Percentiles rank a stretch among this genome's conserved stretches.
Evolutionary conservation across 257 asterid species (phyloP).

Genomic region (Ocimum tenuiflorum): DNA sequence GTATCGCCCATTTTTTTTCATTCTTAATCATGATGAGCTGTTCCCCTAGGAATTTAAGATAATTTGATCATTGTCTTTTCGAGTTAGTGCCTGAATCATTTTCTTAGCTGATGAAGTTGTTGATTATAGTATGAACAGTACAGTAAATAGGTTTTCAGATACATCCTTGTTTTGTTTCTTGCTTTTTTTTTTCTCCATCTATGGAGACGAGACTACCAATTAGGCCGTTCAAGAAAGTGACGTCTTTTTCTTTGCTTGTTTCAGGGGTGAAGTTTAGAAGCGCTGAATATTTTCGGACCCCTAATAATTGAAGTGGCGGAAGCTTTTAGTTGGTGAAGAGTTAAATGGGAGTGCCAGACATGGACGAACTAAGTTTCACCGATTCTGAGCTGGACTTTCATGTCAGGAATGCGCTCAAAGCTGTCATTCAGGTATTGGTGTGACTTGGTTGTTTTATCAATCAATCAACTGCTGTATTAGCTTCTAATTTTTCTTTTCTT

Average conservation of each 20-base stretch:
- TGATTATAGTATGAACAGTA: no score
- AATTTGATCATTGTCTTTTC: no score
- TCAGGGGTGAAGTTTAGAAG: slow-evolving; percentile 16
- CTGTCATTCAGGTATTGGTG: slow-evolving; percentile 48
- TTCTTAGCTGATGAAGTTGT: neutral
- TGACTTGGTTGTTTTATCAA: neutral
- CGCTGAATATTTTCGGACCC: neutral
- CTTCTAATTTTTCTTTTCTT: neutral
- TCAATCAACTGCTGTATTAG: neutral
- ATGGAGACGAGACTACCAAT: neutral
- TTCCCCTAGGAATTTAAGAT: no score
- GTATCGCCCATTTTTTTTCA: no score
- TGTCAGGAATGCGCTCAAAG: slow-evolving; percentile 58
- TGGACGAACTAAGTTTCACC: slow-evolving; percentile 41
- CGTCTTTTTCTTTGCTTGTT: neutral
- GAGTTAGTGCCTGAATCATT: no score
- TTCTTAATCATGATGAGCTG: no score
- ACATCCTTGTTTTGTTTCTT: neutral
- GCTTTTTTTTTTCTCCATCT: neutral
- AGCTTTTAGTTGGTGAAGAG: slow-evolving; percentile 10
- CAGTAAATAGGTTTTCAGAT: neutral
- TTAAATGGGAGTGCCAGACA: slow-evolving; percentile 45
- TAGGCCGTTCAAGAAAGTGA: neutral
- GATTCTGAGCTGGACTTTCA: slow-evolving; percentile 52
- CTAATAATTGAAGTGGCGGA: slow-evolving; percentile 6